Percentiles rank a stretch among this genome's conserved stretches.
These are phyloP conservation scores for Candida sithepensis DNA, from an alignment of 805 yeast species.

Conservation along the genomic window DNA sequence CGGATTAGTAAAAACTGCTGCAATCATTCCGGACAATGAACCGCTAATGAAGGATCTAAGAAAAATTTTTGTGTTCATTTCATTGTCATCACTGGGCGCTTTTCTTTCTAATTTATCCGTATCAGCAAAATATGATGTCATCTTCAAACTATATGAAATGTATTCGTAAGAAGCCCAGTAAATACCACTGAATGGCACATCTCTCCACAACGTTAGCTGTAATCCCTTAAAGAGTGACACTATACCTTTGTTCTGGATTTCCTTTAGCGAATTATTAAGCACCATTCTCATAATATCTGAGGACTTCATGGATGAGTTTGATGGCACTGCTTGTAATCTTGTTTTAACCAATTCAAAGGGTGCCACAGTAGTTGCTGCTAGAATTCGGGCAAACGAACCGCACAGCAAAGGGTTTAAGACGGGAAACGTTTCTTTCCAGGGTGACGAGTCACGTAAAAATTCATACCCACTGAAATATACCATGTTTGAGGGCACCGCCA, in stretches of 20 bases:
- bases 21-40: conserved; percentile 75
- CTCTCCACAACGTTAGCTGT: conserved; percentile 89
- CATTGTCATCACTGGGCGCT: conserved; percentile 14
- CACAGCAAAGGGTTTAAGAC: conserved; percentile 71
- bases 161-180: conserved; percentile 89
- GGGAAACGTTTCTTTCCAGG: conserved; percentile 36
- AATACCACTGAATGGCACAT: conserved; percentile 93
- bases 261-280: conserved; percentile 29
- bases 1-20: conserved; percentile 88
- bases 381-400: conserved; percentile 76
- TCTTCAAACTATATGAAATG: conserved; percentile 30
- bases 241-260: conserved; percentile 55
- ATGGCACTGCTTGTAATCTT: conserved; percentile 83
- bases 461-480: conserved; percentile 95
- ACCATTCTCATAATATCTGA: conserved; percentile 48
- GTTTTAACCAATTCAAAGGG: conserved; percentile 89
- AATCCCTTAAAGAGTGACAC: conserved; percentile 77
- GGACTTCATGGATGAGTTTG: conserved; percentile 30
- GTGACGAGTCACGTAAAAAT: conserved; percentile 71
- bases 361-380: conserved; percentile 82
- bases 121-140: conserved; percentile 15
- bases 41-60: conserved; percentile 74
- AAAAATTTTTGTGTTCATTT: conserved; percentile 38
- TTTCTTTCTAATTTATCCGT: conserved; percentile 16
- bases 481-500: conserved; percentile 92